A percentile compares a stretch with the other conserved stretches of the same genome.
Evolutionary conservation across 441 rosid genomes (phyloP).

Genomic region (Geranium incanum): DNA sequence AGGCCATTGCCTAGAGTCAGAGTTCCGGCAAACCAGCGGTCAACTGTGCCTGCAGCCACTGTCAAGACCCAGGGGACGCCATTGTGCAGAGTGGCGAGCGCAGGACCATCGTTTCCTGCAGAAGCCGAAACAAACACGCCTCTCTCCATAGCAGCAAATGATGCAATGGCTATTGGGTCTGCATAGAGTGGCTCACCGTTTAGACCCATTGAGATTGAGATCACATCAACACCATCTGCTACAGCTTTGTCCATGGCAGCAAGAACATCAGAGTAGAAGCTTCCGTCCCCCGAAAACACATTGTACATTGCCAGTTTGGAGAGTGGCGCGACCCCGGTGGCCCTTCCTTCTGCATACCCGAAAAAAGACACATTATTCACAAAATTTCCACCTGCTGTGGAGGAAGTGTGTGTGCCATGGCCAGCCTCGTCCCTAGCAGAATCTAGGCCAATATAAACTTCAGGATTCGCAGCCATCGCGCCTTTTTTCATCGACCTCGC

Average conservation of each 20-base stretch:
- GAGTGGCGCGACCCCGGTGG: slow-evolving; percentile 39
- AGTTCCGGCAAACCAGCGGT: slow-evolving; percentile 35
- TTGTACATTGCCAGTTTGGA: slow-evolving; percentile 43
- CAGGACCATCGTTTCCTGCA: slow-evolving; percentile 41
- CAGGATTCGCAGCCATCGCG: slow-evolving; percentile 31
- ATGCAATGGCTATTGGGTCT: slow-evolving; percentile 47
- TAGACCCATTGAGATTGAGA: slow-evolving; percentile 32
- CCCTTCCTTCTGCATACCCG: slow-evolving; percentile 45
- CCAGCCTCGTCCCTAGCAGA: slow-evolving; percentile 37
- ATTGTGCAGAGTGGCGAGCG: slow-evolving; percentile 33
- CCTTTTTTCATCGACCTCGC: slow-evolving; percentile 44
- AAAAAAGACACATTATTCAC: slow-evolving; percentile 31
- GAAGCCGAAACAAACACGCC: slow-evolving; percentile 39
- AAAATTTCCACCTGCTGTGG: slow-evolving; percentile 38
- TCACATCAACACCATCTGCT: slow-evolving; percentile 47
- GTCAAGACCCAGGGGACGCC: slow-evolving; percentile 50
- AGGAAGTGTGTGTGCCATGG: slow-evolving; percentile 45
- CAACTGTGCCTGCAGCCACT: slow-evolving; percentile 45
- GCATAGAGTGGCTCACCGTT: slow-evolving; percentile 41
- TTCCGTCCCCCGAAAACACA: slow-evolving; percentile 32
- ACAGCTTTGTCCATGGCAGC: slow-evolving; percentile 47
- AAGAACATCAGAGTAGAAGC: slow-evolving; percentile 37
- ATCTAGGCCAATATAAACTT: slow-evolving; percentile 22
- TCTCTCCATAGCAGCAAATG: slow-evolving; percentile 49
- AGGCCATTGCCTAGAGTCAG: slow-evolving; percentile 32